These are phyloP conservation scores for Mycena filopes DNA, from an alignment of 768 basidiomycete genomes.

Conservation along the genomic window DNA sequence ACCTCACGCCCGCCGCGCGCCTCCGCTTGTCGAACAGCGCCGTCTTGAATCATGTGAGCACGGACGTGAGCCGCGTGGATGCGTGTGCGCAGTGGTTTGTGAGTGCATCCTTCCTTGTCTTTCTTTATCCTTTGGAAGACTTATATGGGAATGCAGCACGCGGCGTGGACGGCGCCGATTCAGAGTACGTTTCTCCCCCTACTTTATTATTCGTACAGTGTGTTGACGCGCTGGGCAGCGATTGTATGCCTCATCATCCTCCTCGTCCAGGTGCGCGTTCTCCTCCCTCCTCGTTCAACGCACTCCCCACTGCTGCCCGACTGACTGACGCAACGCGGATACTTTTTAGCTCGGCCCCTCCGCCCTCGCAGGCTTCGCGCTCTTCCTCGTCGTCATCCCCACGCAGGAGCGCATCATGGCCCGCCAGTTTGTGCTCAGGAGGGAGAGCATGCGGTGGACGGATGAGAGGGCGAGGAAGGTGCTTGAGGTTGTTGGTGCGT, in stretches of 20 bases:
- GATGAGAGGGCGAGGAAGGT: slow-evolving; percentile 70
- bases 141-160: slow-evolving; percentile 56
- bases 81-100: slow-evolving; percentile 76
- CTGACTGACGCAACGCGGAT: too few relatives aligned
- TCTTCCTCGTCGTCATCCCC: slow-evolving; percentile 68
- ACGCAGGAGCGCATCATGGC: slow-evolving; percentile 74
- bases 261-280: slow-evolving; percentile 38
- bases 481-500: slow-evolving; percentile 57
- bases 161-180: slow-evolving; percentile 76
- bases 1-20: slow-evolving; percentile 72
- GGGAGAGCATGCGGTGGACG: slow-evolving; percentile 66
- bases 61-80: slow-evolving; percentile 73
- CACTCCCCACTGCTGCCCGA: too few relatives aligned
- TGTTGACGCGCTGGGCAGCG: slow-evolving; percentile 35
- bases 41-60: slow-evolving; percentile 71
- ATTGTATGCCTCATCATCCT: slow-evolving; percentile 71
- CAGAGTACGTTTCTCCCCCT: slow-evolving; percentile 43
- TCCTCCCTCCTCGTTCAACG: too few relatives aligned
- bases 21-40: slow-evolving; percentile 68
- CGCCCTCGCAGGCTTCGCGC: slow-evolving; percentile 31
- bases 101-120: slow-evolving; percentile 64
- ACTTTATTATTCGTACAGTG: neutral
- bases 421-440: slow-evolving; percentile 62
- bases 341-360: slow-evolving; percentile 32
- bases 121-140: neutral